Base-by-base conservation (phyloP, 2,329 filamentous ascomycete genomes). In the Camillea tinctor region DNA sequence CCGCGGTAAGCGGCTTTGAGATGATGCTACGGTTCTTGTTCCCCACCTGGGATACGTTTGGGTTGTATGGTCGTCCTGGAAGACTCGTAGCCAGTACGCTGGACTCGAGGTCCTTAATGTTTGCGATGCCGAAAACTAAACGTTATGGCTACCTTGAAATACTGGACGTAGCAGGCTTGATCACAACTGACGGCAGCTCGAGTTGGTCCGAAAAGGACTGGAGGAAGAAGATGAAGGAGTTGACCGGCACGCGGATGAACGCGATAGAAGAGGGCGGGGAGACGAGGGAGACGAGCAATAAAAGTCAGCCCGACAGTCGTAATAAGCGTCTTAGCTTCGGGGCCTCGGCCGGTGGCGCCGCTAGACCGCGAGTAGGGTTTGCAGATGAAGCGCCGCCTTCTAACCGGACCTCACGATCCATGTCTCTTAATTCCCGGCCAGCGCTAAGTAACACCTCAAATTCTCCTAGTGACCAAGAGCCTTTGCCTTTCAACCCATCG, bases 21-120 rank as follows among this genome's bases (percentile, higher is more conserved):
- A 97, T 96, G 82, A 89, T 99, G 82, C 81, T 99, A 36, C 87
- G 92, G 52, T 97, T 91, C 78, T 81, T 99, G 13, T 96, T 99
- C 73, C 95, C 95, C 0, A 91, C 93, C 0, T 99, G 92, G 81
- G 95, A 99, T 73, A 92, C 92, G 0, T 99, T 97, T 74, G 87
- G 84, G 48, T 81, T 99, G 1, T 99, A 99, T 69, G 95, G 95
- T 24, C 89, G 95, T 21, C 95, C 95, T 0, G 90, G 86, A 24
- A 88, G 92, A 62, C 81, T 99, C 51, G 88, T 97, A 36, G 92
- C 95, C 2, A 96, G 96, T 71, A 89, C 91, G 0, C 84, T 93
- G 51, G 93, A 98, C 75, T 82, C 91, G 3, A 87, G 92, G 52
- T 96, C 95, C 59, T 82, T 99, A 65, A 99, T 99, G 95, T 99